A percentile compares a stretch with the other conserved stretches of the same genome.
phyloP scores from a whole-genome alignment of 2,329 filamentous ascomycete species.

The Drechslera avenae region DNA sequence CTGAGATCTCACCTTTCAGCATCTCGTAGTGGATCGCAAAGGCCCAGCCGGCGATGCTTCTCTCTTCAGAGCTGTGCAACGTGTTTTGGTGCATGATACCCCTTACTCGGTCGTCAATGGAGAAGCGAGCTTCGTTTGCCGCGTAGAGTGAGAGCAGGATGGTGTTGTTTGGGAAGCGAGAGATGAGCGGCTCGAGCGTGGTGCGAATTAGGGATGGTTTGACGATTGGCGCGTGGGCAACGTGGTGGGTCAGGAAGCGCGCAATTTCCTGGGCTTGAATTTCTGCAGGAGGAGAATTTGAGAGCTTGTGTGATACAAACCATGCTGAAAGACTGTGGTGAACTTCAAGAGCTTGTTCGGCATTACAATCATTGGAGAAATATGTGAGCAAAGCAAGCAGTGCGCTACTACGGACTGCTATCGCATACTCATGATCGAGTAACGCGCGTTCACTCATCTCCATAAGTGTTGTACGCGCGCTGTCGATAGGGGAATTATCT shows the following conservation, averaged over 20 bases:
- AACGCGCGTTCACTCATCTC: constrained; percentile 60
- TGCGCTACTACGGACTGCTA: constrained; percentile 63
- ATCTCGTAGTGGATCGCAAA: constrained; percentile 64
- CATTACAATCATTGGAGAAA: constrained; percentile 53
- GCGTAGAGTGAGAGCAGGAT: constrained; percentile 74
- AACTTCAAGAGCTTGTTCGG: constrained; percentile 46
- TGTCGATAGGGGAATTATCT: constrained; percentile 16
- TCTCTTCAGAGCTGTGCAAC: constrained; percentile 34
- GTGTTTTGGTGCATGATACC: constrained; percentile 59
- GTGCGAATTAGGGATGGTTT: constrained; percentile 69
- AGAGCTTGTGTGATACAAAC: constrained; percentile 31
- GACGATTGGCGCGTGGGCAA: constrained; percentile 66
- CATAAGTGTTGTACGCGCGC: constrained; percentile 20
- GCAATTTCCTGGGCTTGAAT: constrained; percentile 71
- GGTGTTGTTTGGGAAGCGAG: constrained; percentile 74
- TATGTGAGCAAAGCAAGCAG: constrained; percentile 71
- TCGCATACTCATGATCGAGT: constrained; percentile 48
- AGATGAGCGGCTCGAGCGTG: constrained; percentile 65
- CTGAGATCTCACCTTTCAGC: constrained; percentile 48
- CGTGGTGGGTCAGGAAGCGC: constrained; percentile 69
- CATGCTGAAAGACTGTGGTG: constrained; percentile 39
- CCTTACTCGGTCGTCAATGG: constrained; percentile 78
- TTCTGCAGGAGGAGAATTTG: constrained; percentile 57
- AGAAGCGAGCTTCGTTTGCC: constrained; percentile 74
- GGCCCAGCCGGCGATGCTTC: constrained; percentile 56